phyloP scores from a whole-genome alignment of 2,329 filamentous ascomycete genomes.

The Pestalotiopsis sp. region DNA sequence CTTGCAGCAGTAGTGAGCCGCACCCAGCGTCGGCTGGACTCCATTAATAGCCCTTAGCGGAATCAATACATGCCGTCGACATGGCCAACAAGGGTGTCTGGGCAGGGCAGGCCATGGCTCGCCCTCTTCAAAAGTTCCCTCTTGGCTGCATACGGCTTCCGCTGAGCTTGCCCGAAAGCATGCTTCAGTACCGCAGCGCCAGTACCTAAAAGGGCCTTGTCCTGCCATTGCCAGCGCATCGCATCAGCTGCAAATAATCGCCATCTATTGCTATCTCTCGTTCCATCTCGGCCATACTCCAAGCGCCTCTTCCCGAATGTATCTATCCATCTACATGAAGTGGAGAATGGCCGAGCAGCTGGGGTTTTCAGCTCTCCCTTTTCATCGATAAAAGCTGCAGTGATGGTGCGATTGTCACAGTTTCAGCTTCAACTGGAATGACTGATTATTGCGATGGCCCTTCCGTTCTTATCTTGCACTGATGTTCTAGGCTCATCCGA shows the following conservation, averaged over 20 bases:
- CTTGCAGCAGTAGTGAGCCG: neutral
- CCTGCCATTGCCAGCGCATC: neutral
- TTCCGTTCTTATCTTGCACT: neutral
- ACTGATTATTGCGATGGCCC: neutral
- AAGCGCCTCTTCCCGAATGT: neutral
- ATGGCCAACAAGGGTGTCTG: neutral
- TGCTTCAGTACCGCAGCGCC: neutral
- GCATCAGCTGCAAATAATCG: neutral
- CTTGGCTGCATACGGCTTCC: neutral
- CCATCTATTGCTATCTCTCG: neutral
- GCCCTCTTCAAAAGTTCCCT: neutral
- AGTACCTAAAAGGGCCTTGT: neutral
- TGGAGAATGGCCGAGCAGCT: neutral
- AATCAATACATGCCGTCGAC: neutral
- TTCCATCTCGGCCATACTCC: neutral
- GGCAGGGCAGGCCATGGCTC: neutral
- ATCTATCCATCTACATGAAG: neutral
- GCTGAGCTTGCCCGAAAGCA: neutral
- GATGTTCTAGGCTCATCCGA: neutral
- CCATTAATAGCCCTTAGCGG: neutral
- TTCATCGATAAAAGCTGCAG: neutral
- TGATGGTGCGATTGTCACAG: neutral
- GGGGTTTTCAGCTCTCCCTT: neutral
- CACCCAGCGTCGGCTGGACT: neutral
- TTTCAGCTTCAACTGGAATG: neutral